These are phyloP conservation scores for Candida adriatica DNA, from an alignment of 805 yeast genomes.

Conservation along the genomic window DNA sequence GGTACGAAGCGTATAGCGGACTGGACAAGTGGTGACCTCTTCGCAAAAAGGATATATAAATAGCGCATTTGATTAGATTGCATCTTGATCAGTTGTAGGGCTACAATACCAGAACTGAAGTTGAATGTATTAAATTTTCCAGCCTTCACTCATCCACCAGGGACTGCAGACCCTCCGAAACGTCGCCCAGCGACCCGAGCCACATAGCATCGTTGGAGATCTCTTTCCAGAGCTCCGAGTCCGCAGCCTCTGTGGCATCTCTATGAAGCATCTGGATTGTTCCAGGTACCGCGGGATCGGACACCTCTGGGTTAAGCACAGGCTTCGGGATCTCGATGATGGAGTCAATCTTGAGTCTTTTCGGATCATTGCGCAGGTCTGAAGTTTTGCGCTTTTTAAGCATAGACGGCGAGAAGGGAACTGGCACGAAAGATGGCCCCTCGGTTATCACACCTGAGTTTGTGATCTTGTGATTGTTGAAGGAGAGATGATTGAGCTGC, in stretches of 20 bases:
- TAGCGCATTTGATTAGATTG: no score
- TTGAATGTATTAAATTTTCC: neutral
- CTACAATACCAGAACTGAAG: neutral
- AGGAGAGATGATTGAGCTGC: slow-evolving; percentile 9
- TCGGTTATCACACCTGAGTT: neutral
- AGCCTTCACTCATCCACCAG: slow-evolving; percentile 18
- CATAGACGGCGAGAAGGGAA: neutral
- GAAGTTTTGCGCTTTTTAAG: slow-evolving; percentile 9
- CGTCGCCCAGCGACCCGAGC: slow-evolving; percentile 40
- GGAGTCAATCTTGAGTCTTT: slow-evolving; percentile 14
- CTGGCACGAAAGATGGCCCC: neutral
- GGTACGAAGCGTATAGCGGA: slow-evolving; percentile 48
- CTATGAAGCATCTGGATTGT: slow-evolving; percentile 23
- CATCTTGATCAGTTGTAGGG: no score
- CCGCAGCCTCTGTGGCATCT: slow-evolving; percentile 31
- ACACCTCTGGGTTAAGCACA: slow-evolving; percentile 13
- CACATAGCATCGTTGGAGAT: slow-evolving; percentile 73
- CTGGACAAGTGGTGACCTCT: slow-evolving; percentile 53
- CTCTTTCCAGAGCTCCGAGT: slow-evolving; percentile 65
- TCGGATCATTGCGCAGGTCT: slow-evolving; percentile 11
- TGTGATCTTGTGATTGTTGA: slow-evolving; percentile 9
- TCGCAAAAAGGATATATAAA: slow-evolving; percentile 35
- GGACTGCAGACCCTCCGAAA: slow-evolving; percentile 31
- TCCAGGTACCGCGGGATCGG: slow-evolving; percentile 21
- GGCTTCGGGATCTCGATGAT: slow-evolving; percentile 11